These are phyloP conservation scores for Catharanthus roseus DNA, from an alignment of 257 asterid species.

Conservation along the genomic window DNA sequence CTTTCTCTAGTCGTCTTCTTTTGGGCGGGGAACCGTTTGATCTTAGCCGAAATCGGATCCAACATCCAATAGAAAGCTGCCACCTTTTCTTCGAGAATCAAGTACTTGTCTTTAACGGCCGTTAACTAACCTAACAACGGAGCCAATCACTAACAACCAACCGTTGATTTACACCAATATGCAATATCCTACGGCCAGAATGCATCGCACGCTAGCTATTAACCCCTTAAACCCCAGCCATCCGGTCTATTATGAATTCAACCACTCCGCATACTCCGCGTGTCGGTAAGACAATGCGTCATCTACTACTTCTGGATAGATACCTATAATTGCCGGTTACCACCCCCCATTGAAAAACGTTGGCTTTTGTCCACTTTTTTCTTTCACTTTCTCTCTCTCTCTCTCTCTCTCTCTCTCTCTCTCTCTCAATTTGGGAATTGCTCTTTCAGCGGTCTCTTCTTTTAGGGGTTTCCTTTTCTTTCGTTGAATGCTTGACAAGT, in stretches of 20 bases:
- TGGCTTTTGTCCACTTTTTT: background rate
- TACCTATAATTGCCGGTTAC: slow-evolving; percentile 20
- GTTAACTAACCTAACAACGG: slow-evolving; percentile 12
- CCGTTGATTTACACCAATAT: background rate
- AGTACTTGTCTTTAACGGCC: slow-evolving; percentile 15
- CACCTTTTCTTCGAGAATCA: slow-evolving; percentile 7
- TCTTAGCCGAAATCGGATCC: slow-evolving; percentile 7
- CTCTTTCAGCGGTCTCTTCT: background rate
- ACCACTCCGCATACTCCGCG: slow-evolving; percentile 11
- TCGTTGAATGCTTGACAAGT: slow-evolving; percentile 9
- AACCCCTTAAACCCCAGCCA: background rate
- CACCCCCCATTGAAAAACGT: slow-evolving; percentile 20
- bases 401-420: background rate
- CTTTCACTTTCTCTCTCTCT: background rate
- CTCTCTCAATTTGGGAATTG: background rate
- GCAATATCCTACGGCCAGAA: slow-evolving; percentile 10
- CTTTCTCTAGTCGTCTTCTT: no score
- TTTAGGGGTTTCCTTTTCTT: background rate
- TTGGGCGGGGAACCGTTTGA: background rate
- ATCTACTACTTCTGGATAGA: background rate
- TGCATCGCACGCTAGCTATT: background rate
- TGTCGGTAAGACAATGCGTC: slow-evolving; percentile 10
- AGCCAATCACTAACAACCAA: background rate
- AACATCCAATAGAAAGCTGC: background rate
- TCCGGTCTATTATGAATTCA: slow-evolving; percentile 15